Evolutionary conservation across 371 early-diverging fungal species (phyloP).

Genomic region (Apophysomyces ossiformis): DNA sequence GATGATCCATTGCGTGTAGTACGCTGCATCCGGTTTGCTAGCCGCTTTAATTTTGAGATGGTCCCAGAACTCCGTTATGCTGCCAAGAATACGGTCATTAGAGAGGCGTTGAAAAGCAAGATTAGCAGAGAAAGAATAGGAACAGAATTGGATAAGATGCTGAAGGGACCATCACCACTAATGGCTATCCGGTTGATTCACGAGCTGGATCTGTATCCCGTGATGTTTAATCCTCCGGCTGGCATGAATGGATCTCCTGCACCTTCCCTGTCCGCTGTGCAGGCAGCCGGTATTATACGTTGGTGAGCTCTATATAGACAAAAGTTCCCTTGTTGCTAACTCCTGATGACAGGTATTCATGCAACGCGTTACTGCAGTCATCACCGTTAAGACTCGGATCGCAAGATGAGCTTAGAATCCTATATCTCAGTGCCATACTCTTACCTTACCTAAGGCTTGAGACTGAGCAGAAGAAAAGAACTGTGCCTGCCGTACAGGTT

Average conservation of each 20-base stretch:
- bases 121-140: constrained; percentile 97
- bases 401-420: constrained; percentile 19
- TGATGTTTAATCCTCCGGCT: constrained; percentile 60
- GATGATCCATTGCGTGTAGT: constrained; percentile 99
- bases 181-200: constrained; percentile 56
- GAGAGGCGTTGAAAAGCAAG: constrained; percentile 76
- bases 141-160: constrained; percentile 95
- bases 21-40: constrained; percentile 96
- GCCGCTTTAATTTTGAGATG: constrained; percentile 86
- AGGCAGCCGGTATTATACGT: constrained; percentile 49
- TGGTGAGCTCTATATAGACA: constrained; percentile 41
- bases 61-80: constrained; percentile 74
- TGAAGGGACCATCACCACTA: constrained; percentile 66
- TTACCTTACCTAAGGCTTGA: constrained; percentile 49
- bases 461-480: constrained; percentile 36
- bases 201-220: constrained; percentile 55
- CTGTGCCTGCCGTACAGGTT: constrained; percentile 34
- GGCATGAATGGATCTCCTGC: constrained; percentile 37
- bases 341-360: constrained; percentile 1
- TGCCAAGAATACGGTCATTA: constrained; percentile 61
- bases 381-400: neutral
- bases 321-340: neutral
- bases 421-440: constrained; percentile 46
- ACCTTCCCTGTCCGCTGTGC: constrained; percentile 38
- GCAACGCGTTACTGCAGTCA: neutral